Base-by-base conservation (phyloP, 2,329 filamentous ascomycete genomes). In the Claviceps africana region DNA sequence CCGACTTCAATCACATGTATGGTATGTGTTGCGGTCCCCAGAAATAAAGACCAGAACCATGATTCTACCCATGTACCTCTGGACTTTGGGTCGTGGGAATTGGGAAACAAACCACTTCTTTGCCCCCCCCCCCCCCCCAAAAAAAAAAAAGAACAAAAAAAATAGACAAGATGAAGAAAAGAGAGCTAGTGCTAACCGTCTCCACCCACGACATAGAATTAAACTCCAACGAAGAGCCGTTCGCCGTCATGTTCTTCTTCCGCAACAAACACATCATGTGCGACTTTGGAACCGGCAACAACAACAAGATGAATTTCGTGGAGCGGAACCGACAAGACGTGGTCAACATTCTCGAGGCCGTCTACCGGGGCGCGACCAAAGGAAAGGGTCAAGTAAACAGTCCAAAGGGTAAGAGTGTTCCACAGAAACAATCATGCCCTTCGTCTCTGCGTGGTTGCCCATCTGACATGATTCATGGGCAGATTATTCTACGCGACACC, bases 261-360 rank as follows among this genome's bases (percentile, higher is more conserved):
- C 82, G 91, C 56, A 98, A 98, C 68, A 98, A 98, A 68, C 89
- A 96, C 71, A 97, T 97, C 82, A 95, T 94, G 86, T 88, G 86
- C 67, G 91, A 97, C 79, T 89, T 96, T 60, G 91, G 91, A 47
- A 98, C 93, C 1, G 93, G 93, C 58, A 95, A 98, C 72, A 98
- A 98, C 70, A 98, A 98, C 69, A 97, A 97, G 69, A 75, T 96
- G 60, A 96, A 96, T 66, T 95, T 88, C 84, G 88, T 95, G 47
- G 74, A 70, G 31, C 90, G 97, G 70, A 91, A 98, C 65, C 97
- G 98, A 72, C 91, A 97, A 68, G 93, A 98, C 72, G 75, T 98
- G 62, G 95, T 98, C 63, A 93, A 98, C 70, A 98, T 98, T 59
- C 83, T 97, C 64, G 93, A 98, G 76, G 96, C 90, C 4, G 90